Evolutionary conservation across 345 rosid genomes (phyloP).

Genomic region (Murraya koenigii): DNA sequence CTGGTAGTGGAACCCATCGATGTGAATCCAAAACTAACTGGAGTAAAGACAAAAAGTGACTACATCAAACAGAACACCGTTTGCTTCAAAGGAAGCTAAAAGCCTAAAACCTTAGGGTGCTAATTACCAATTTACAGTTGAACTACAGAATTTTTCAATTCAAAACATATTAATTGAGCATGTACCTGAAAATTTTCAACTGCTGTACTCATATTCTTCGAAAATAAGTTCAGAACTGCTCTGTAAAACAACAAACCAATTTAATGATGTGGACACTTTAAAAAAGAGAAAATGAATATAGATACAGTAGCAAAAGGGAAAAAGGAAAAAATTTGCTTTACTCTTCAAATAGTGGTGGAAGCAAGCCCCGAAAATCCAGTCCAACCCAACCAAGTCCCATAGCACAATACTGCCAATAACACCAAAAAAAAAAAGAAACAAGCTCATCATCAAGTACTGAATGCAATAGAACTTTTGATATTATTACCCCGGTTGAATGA

Average conservation of each 20-base stretch:
- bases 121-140: background rate
- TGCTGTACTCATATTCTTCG: constrained; percentile 79
- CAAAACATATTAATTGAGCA: background rate
- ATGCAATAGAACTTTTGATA: background rate
- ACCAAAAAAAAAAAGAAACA: background rate
- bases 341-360: constrained; percentile 92
- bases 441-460: background rate
- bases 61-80: constrained; percentile 16
- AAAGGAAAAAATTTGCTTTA: constrained; percentile 23
- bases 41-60: constrained; percentile 31
- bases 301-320: background rate
- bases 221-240: constrained; percentile 86
- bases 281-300: background rate
- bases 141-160: background rate
- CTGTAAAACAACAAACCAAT: constrained; percentile 40
- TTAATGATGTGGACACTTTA: constrained; percentile 16
- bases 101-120: background rate
- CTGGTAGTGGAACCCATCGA: constrained; percentile 94
- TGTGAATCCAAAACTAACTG: constrained; percentile 98
- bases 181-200: constrained; percentile 88
- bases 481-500: background rate
- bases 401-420: constrained; percentile 66
- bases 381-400: constrained; percentile 98
- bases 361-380: constrained; percentile 93
- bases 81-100: constrained; percentile 9